Base-by-base conservation (phyloP, 1,139 yeast genomes). In the Debaryomycetaceae sp. region DNA sequence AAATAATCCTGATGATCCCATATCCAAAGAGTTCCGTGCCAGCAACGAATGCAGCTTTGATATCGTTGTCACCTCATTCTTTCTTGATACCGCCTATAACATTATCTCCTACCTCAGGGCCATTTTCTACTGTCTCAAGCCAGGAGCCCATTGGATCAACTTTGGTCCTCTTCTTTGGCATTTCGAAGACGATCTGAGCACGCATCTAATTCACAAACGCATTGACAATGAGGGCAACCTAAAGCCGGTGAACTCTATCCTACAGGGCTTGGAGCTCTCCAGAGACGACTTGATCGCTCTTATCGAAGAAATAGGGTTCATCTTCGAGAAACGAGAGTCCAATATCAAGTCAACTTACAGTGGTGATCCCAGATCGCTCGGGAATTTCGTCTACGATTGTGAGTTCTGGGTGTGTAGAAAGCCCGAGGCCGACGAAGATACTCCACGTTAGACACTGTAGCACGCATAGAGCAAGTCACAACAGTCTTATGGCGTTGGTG, bases 111-210 rank as follows among this genome's bases (percentile, higher is more conserved):
- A 89, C 49, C 50, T 90, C 38, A 75, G 72, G 45, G 69, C 88
- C 0, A 78, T 90, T 1, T 59, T 70, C 17, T 71, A 81, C 49
- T 69, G 80, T 20, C 59, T 88, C 45, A 69, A 69, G 40, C 60
- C 68, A 0, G 78, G 77, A 6, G 95, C 95, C 0, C 52, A 67
- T 11, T 89, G 97, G 96, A 71, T 88, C 45, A 90, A 90, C 60
- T 80, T 85, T 55, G 97, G 97, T 0, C 97, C 97, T 0, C 66
- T 89, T 24, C 63, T 86, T 43, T 89, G 96, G 95, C 97, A 90
- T 63, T 85, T 79, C 58, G 96, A 87, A 55, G 80, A 79, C 44
- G 80, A 77, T 41, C 65, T 60, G 24, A 64, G 61, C 24, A 57
- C 60, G 50, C 58, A 49, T 30, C 53, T 50, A 44, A 52, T 57